Evolutionary conservation across 495 filamentous ascomycete species (phyloP).

Genomic region (Hyaloscypha bicolor): DNA sequence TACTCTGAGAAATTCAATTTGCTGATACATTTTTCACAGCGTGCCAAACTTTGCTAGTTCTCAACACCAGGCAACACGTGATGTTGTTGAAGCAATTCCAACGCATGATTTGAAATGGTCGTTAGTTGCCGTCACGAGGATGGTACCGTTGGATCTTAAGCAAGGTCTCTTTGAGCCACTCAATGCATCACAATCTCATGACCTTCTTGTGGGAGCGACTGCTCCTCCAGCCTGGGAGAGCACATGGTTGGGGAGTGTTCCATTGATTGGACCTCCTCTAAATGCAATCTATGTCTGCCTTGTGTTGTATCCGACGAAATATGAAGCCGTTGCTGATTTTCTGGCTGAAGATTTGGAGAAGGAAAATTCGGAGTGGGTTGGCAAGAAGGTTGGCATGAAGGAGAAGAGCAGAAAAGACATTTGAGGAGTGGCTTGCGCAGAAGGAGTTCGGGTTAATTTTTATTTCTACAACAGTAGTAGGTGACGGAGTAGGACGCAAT

Average conservation of each 20-base stretch:
- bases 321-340: conserved; percentile 42
- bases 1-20: not conserved
- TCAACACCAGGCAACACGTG: conserved; percentile 36
- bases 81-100: conserved; percentile 30
- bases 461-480: no score
- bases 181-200: conserved; percentile 27
- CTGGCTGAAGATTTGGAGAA: conserved; percentile 40
- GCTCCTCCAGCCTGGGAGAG: conserved; percentile 7
- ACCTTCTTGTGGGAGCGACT: conserved; percentile 23
- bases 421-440: not conserved
- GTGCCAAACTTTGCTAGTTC: conserved; percentile 27
- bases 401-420: conserved; percentile 11
- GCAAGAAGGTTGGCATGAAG: conserved; percentile 37
- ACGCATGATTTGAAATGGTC: conserved; percentile 37
- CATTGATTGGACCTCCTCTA: conserved; percentile 26
- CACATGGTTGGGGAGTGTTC: conserved; percentile 9
- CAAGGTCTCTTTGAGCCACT: conserved; percentile 23
- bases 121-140: conserved; percentile 31
- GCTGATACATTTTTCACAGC: conserved; percentile 19
- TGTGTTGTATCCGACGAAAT: conserved; percentile 29
- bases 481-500: no score
- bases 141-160: conserved; percentile 31
- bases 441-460: no score
- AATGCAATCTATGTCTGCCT: conserved; percentile 21
- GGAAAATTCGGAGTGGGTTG: conserved; percentile 30